phyloP scores from a whole-genome alignment of 2,329 filamentous ascomycete species.

The Pestalotiopsis sp. region DNA sequence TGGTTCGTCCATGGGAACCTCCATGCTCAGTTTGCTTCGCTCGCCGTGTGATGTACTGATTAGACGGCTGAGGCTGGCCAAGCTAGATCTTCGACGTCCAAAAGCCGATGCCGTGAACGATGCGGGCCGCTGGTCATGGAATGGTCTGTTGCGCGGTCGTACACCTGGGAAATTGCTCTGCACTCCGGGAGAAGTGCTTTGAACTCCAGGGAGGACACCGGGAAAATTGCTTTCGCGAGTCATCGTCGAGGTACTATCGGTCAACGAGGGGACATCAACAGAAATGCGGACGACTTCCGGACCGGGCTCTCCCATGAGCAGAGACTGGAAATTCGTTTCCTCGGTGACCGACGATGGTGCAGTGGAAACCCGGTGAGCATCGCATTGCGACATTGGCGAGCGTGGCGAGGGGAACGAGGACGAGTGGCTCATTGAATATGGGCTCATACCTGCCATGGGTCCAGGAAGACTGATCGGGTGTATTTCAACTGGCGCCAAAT shows the following conservation, averaged over 20 bases:
- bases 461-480: conserved; percentile 45
- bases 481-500: conserved; percentile 52
- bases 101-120: conserved; percentile 63
- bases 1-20: conserved; percentile 59
- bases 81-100: conserved; percentile 71
- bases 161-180: conserved; percentile 33
- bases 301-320: conserved; percentile 72
- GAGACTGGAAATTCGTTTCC: conserved; percentile 68
- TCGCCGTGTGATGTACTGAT: conserved; percentile 75
- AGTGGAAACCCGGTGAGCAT: conserved; percentile 72
- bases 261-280: conserved; percentile 70
- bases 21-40: conserved; percentile 72
- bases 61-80: conserved; percentile 74
- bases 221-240: conserved; percentile 64
- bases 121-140: conserved; percentile 58
- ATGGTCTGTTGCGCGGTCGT: conserved; percentile 38
- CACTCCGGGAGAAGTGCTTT: conserved; percentile 34
- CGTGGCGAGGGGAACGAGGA: conserved; percentile 72
- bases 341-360: conserved; percentile 74
- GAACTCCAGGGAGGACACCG: conserved; percentile 19
- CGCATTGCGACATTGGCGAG: conserved; percentile 63
- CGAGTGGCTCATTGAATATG: conserved; percentile 63
- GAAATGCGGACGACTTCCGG: conserved; percentile 70
- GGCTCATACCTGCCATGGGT: conserved; percentile 55
- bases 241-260: conserved; percentile 77